Percentiles rank a stretch among this genome's conserved stretches.
Conservation (phyloP, 306 rosid species). For the Prosopis cineraria region DNA sequence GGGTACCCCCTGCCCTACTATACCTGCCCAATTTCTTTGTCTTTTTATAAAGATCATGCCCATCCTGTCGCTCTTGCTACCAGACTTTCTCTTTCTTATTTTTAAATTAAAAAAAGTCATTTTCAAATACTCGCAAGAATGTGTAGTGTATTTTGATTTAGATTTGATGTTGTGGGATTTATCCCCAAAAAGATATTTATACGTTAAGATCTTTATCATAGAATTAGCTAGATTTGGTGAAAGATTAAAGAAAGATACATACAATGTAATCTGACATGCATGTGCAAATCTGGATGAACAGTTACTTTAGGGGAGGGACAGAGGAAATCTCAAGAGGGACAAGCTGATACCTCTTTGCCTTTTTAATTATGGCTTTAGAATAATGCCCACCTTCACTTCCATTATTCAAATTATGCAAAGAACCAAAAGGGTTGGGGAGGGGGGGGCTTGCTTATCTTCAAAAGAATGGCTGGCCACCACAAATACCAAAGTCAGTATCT, state of each 20-base stretch:
- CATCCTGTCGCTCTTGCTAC: too few species aligned
- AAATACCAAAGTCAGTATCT: background rate
- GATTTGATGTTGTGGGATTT: background rate
- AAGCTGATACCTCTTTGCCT: background rate
- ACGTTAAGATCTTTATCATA: background rate
- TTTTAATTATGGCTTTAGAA: constrained; percentile 12
- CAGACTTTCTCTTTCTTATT: background rate
- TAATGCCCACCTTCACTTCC: background rate
- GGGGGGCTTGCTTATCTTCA: background rate
- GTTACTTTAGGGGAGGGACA: background rate
- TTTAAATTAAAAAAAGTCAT: too few species aligned
- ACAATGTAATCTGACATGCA: background rate
- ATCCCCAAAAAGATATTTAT: background rate
- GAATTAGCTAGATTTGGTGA: background rate
- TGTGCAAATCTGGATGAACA: constrained; percentile 22
- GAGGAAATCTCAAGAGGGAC: background rate
- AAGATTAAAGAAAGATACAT: background rate
- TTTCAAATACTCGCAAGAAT: too few species aligned
- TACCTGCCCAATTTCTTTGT: background rate
- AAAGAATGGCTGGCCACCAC: background rate
- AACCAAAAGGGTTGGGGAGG: background rate
- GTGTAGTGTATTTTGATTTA: background rate
- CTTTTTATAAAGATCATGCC: background rate
- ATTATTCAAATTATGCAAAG: background rate
- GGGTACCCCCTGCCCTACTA: background rate